A percentile compares a stretch with the other conserved stretches of the same genome.
phyloP scores from a whole-genome alignment of 495 filamentous ascomycete genomes.

The Aspergillus steynii region DNA sequence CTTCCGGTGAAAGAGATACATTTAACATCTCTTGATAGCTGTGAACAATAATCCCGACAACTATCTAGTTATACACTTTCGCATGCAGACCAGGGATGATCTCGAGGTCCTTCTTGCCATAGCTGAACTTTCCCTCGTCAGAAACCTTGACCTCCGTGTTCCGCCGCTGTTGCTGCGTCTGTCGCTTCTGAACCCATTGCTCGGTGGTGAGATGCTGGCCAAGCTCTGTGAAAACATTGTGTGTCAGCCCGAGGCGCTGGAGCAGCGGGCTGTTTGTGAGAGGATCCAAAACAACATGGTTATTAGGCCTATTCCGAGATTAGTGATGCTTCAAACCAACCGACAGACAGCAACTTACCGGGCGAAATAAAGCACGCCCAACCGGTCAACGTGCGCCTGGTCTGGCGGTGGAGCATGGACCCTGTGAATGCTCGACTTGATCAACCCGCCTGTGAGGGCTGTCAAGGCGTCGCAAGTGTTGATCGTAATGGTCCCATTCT shows the following conservation, averaged over 20 bases:
- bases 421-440: constrained; percentile 54
- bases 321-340: neutral
- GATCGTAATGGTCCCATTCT: constrained; percentile 53
- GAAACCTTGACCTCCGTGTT: constrained; percentile 41
- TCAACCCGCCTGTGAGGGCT: constrained; percentile 46
- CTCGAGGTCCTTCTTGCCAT: constrained; percentile 45
- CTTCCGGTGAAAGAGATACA: neutral
- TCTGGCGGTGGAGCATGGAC: constrained; percentile 51
- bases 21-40: neutral
- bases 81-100: constrained; percentile 49
- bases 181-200: constrained; percentile 38
- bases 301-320: constrained; percentile 28
- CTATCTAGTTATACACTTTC: constrained; percentile 41
- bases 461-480: constrained; percentile 54
- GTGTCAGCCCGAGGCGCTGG: constrained; percentile 38
- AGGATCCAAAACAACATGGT: constrained; percentile 41
- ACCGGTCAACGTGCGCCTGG: constrained; percentile 51
- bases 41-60: no score
- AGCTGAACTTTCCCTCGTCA: constrained; percentile 36
- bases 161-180: constrained; percentile 45
- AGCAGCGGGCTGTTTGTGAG: constrained; percentile 46
- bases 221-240: constrained; percentile 34
- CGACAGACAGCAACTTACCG: constrained; percentile 18
- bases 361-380: constrained; percentile 51
- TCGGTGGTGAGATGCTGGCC: constrained; percentile 35